Percentiles rank a stretch among this genome's conserved stretches.
These are phyloP conservation scores for Pinus albicaulis DNA, from an alignment of 75 land plant genomes.

Conservation along the genomic window DNA sequence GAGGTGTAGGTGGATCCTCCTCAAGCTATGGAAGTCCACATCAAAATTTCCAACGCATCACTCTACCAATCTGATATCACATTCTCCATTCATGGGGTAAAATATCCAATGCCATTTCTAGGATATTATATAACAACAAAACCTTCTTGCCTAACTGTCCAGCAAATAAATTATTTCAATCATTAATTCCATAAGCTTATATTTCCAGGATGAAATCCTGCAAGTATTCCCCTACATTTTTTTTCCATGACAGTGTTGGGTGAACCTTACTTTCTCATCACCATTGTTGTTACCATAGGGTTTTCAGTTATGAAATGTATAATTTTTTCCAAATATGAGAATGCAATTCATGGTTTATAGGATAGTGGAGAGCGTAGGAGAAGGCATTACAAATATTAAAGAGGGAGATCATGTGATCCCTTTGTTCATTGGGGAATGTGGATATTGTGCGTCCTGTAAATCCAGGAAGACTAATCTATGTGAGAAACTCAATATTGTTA, in stretches of 20 bases:
- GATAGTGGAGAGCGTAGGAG: conserved; percentile 41
- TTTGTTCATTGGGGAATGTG: not conserved
- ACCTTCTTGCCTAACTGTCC: not conserved
- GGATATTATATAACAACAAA: not conserved
- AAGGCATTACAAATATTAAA: conserved; percentile 21
- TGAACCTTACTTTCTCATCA: conserved; percentile 12
- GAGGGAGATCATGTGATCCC: not conserved
- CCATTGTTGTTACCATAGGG: too few relatives aligned
- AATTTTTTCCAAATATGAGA: too few relatives aligned
- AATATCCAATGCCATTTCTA: conserved; percentile 17
- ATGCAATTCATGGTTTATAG: conserved; percentile 9
- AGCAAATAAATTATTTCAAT: not conserved
- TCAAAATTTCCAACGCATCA: conserved; percentile 60
- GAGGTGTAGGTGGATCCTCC: conserved; percentile 75
- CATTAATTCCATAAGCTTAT: not conserved
- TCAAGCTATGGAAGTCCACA: conserved; percentile 66
- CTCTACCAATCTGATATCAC: conserved; percentile 79
- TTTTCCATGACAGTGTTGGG: conserved; percentile 92
- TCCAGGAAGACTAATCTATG: conserved; percentile 66
- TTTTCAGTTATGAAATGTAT: too few relatives aligned
- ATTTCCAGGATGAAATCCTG: not conserved
- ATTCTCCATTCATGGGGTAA: conserved; percentile 40
- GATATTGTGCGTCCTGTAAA: not conserved
- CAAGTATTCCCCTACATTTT: conserved; percentile 59
- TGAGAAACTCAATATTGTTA: conserved; percentile 27